A percentile compares a stretch with the other conserved stretches of the same genome.
Conservation (phyloP, 768 basidiomycete species). For the Lyophyllum atratum region DNA sequence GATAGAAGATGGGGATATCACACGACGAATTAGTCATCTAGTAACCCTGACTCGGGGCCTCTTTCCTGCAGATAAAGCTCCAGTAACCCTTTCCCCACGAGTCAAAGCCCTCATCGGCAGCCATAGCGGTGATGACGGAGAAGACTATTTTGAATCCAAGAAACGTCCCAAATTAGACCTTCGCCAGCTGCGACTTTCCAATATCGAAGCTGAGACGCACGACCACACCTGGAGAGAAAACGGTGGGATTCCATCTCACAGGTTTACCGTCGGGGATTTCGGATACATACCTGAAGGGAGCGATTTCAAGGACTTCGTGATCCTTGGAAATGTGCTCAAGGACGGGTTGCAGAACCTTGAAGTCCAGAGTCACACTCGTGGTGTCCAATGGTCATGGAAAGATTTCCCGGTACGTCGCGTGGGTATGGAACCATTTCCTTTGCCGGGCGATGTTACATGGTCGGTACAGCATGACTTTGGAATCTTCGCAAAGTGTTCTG, state of each 20-base stretch:
- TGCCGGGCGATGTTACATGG: constrained; percentile 35
- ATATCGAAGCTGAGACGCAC: constrained; percentile 33
- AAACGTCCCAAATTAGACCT: constrained; percentile 26
- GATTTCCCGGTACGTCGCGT: constrained; percentile 27
- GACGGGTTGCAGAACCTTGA: constrained; percentile 26
- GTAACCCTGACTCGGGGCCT: constrained; percentile 39
- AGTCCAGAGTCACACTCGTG: constrained; percentile 23
- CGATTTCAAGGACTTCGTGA: constrained; percentile 39
- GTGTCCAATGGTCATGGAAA: constrained; percentile 41
- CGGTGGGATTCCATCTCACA: constrained; percentile 37
- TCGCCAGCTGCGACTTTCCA: constrained; percentile 38
- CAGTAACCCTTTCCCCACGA: constrained; percentile 29
- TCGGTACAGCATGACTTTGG: constrained; percentile 12
- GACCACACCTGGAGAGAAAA: constrained; percentile 43
- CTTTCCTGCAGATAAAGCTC: constrained; percentile 35
- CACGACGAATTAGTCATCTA: constrained; percentile 40
- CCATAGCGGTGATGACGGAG: constrained; percentile 19
- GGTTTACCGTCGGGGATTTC: constrained; percentile 44
- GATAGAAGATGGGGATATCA: constrained; percentile 27
- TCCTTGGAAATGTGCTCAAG: constrained; percentile 38
- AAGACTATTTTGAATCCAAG: constrained; percentile 28
- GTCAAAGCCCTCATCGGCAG: constrained; percentile 30
- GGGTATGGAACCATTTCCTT: constrained; percentile 33
- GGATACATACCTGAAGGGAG: constrained; percentile 41
- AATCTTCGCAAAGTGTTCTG: too few relatives aligned